Evolutionary conservation across 495 filamentous ascomycete species (phyloP).

Genomic region (Acidiella bohemica): DNA sequence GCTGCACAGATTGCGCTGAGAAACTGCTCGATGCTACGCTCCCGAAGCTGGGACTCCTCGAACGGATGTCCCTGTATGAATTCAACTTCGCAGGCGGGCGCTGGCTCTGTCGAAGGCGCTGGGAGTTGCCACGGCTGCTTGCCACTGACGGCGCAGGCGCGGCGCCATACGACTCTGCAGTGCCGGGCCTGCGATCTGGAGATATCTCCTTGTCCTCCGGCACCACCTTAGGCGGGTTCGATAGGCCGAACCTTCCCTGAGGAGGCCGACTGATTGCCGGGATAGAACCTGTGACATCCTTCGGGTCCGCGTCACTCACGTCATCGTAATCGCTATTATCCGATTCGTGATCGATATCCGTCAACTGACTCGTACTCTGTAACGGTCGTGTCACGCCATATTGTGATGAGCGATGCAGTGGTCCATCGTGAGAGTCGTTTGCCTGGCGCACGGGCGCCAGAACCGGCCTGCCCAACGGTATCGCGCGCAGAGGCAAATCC

Average conservation of each 20-base stretch:
- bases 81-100: conserved; percentile 55
- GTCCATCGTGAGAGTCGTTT: conserved; percentile 1
- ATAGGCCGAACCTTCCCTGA: conserved; percentile 24
- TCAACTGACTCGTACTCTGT: conserved; percentile 6
- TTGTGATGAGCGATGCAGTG: conserved; percentile 16
- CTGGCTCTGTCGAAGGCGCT: conserved; percentile 25
- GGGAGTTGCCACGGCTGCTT: conserved; percentile 14
- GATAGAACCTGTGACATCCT: conserved; percentile 16
- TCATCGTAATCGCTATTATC: conserved; percentile 18
- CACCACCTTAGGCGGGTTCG: conserved; percentile 30
- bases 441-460: conserved; percentile 2
- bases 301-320: conserved; percentile 20
- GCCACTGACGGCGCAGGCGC: conserved; percentile 17
- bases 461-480: conserved; percentile 15
- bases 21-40: conserved; percentile 33
- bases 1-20: conserved; percentile 15
- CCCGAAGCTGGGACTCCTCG: conserved; percentile 62
- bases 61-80: conserved; percentile 48
- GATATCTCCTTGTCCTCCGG: conserved; percentile 31
- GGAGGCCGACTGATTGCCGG: conserved; percentile 8
- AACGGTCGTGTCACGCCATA: conserved; percentile 14
- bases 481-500: conserved; percentile 13
- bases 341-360: conserved; percentile 10
- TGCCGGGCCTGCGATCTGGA: conserved; percentile 16
- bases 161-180: conserved; percentile 13